These are phyloP conservation scores for Tetrahymena borealis DNA, from an alignment of 73 alveolate species.

Conservation along the genomic window DNA sequence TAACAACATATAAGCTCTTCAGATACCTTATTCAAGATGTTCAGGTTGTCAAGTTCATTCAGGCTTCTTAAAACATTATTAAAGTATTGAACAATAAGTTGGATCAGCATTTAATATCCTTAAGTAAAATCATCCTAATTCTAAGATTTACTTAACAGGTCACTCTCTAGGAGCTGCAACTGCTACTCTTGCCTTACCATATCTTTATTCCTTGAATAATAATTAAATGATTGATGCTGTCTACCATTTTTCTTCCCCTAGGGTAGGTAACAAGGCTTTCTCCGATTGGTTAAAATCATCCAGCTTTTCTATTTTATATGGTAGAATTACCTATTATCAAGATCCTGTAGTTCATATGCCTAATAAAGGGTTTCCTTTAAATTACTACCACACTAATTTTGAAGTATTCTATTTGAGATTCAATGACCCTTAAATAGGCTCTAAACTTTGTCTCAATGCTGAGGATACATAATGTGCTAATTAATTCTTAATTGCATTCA, in stretches of 20 bases:
- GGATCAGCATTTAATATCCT: neutral
- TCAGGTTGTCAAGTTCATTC: slow-evolving; percentile 28
- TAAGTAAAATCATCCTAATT: neutral
- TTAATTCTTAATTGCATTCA: neutral
- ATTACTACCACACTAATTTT: neutral
- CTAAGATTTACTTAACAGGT: slow-evolving; percentile 28
- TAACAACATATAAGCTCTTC: neutral
- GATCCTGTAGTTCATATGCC: slow-evolving; percentile 42
- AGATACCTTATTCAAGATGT: neutral
- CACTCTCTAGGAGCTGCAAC: slow-evolving; percentile 46
- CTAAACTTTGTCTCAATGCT: neutral
- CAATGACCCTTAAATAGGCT: neutral
- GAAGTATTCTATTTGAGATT: neutral
- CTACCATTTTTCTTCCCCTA: neutral
- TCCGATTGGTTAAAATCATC: neutral
- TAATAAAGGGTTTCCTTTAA: neutral
- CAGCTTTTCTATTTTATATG: slow-evolving; percentile 2
- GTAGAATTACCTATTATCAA: slow-evolving; percentile 27
- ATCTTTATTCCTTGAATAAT: neutral
- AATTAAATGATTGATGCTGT: neutral
- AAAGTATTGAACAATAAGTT: neutral
- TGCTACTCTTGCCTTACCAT: slow-evolving; percentile 26
- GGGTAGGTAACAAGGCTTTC: neutral
- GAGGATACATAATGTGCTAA: neutral
- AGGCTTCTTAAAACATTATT: neutral